phyloP scores from a whole-genome alignment of 1,284 basidiomycete species.

The Apiotrichum montevideense region DNA sequence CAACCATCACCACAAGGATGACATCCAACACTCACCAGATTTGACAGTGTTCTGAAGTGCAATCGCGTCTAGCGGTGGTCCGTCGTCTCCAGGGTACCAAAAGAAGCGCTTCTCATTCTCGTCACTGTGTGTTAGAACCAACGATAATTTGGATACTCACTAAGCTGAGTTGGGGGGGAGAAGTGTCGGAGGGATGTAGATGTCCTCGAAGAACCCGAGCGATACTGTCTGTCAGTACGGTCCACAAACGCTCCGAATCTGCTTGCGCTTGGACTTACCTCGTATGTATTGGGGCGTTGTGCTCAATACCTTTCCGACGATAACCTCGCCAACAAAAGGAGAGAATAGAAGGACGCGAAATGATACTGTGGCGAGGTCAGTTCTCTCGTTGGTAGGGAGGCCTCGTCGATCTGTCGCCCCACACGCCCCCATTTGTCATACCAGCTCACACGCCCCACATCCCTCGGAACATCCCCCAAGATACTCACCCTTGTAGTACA shows the following conservation, averaged over 20 bases:
- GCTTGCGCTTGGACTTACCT: conserved; percentile 51
- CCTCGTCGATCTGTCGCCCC: too few species aligned
- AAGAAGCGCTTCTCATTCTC: conserved; percentile 64
- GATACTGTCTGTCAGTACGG: conserved; percentile 56
- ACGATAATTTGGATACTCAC: conserved; percentile 1
- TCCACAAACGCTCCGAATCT: not conserved
- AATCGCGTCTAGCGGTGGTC: conserved; percentile 44
- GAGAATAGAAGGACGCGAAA: conserved; percentile 87
- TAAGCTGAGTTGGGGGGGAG: conserved; percentile 54
- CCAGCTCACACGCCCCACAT: too few species aligned
- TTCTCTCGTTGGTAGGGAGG: conserved; percentile 9
- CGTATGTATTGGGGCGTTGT: conserved; percentile 76
- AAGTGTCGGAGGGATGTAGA: conserved; percentile 64
- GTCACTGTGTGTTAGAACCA: conserved; percentile 11
- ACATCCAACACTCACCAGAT: conserved; percentile 15
- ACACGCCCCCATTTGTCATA: too few species aligned
- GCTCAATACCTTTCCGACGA: conserved; percentile 79
- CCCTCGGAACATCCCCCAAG: not conserved
- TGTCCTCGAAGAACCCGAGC: conserved; percentile 89
- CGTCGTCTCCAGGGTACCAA: conserved; percentile 61
- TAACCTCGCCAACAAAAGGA: conserved; percentile 83
- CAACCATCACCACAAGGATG: not conserved
- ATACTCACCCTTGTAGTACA: conserved; percentile 82
- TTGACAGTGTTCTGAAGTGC: conserved; percentile 55
- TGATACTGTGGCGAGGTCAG: conserved; percentile 54